Evolutionary conservation across 768 basidiomycete species (phyloP).

Genomic region (Rhizopogon roseolus): DNA sequence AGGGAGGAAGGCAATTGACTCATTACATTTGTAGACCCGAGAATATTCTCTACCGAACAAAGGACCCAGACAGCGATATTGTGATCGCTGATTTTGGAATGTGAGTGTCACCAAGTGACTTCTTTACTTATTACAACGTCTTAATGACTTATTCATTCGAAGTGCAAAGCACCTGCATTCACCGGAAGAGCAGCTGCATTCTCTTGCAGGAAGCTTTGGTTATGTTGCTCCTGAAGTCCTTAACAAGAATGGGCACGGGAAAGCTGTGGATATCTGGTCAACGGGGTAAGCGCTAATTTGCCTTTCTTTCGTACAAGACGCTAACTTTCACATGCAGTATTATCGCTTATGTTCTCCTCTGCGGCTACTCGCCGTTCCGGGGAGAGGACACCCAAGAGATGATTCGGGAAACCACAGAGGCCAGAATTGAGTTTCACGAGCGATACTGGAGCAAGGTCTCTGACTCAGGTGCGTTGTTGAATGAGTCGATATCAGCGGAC

Average conservation of each 20-base stretch:
- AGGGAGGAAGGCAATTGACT: not conserved
- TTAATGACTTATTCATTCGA: not conserved
- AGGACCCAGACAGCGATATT: conserved; percentile 70
- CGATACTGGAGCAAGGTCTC: conserved; percentile 93
- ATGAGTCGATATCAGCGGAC: not conserved
- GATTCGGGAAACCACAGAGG: conserved; percentile 79
- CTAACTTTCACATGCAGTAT: conserved; percentile 42
- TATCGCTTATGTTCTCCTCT: conserved; percentile 92
- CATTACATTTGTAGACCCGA: conserved; percentile 59
- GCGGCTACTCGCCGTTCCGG: conserved; percentile 94
- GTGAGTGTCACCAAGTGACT: conserved; percentile 41
- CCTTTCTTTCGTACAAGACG: too few species aligned
- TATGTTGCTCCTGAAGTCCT: conserved; percentile 92
- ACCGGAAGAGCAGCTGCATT: conserved; percentile 63
- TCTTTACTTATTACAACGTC: not conserved
- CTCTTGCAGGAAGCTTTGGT: conserved; percentile 78
- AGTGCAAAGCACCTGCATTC: conserved; percentile 83
- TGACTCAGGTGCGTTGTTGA: conserved; percentile 47
- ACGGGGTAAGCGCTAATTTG: conserved; percentile 56
- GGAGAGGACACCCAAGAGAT: conserved; percentile 74
- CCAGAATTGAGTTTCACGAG: conserved; percentile 87
- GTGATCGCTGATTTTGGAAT: conserved; percentile 99
- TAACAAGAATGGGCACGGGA: conserved; percentile 78
- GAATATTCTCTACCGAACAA: conserved; percentile 90
- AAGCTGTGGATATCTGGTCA: conserved; percentile 92